Evolutionary conservation across 2,329 filamentous ascomycete genomes (phyloP), one percentile per base, ranked within the genome.

Genomic region (Nemania sp.): DNA sequence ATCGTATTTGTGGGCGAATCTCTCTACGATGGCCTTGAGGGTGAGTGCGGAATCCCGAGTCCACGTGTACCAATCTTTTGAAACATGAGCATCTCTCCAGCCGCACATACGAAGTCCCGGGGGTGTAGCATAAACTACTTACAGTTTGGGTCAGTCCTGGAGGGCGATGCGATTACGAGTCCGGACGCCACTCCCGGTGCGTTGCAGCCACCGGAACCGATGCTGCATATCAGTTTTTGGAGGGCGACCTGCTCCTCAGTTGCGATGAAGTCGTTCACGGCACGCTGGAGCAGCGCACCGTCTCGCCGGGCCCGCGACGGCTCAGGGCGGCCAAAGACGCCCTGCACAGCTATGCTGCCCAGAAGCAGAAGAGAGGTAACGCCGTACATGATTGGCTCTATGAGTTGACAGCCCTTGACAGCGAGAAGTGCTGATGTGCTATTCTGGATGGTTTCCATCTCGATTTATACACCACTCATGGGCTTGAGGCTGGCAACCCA

Each of bases 41-140:
- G 86, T 85, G 32, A 93, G 79, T 21, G 87, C 88, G 15, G 88
- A 83, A 73, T 94, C 90, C 69, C 90, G 80, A 1, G 87, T 91
- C 90, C 90, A 94, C 1, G 89, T 91, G 70, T 87, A 93, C 71
- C 83, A 92, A 74, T 93, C 89, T 91, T 54, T 29, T 12, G 9
- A 20, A 13, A 7, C 45, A 47, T 60, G 47, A 59, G n/a, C 20
- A 11, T 17, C 11, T 40, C 18, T 35, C 35, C 11, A 15, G 20
- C 29, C 9, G n/a, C 5, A 35, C 18, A 39, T 25, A 7, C 34
- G 9, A 13, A 11, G 10, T 29, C n/a, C 2, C 20, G 6, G 18
- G 15, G 39, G 21, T 21, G 7, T 25, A 13, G 3, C 2, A 17
- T 35, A 34, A 32, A 42, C 5, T 40, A 72, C 81, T 76, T 74